phyloP scores from a whole-genome alignment of 306 rosid species.

The Malus sieversii region DNA sequence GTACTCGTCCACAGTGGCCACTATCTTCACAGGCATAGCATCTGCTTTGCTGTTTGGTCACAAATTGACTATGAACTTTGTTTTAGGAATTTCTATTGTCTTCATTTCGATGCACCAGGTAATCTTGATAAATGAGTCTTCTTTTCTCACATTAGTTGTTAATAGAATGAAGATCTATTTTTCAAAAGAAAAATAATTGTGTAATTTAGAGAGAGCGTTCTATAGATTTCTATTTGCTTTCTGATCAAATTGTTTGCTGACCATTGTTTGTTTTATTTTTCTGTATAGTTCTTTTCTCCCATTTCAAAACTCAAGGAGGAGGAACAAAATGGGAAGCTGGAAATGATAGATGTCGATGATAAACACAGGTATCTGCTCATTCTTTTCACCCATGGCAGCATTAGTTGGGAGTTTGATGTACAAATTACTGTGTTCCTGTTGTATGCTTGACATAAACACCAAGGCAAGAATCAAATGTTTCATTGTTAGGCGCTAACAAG shows the following conservation, averaged over 20 bases:
- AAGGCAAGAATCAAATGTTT: neutral
- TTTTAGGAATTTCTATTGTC: constrained; percentile 92
- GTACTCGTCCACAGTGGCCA: constrained; percentile 96
- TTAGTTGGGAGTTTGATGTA: neutral
- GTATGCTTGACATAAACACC: neutral
- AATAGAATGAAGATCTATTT: neutral
- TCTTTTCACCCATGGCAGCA: neutral
- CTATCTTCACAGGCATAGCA: constrained; percentile 96
- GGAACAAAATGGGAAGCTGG: constrained; percentile 58
- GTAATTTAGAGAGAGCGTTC: neutral
- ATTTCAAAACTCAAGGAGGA: constrained; percentile 77
- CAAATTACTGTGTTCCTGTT: neutral
- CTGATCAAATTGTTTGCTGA: constrained; percentile 5
- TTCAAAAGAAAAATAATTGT: constrained; percentile 1
- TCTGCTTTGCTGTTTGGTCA: constrained; percentile 94
- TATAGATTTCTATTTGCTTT: neutral
- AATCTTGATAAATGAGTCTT: neutral
- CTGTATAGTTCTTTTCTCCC: constrained; percentile 78
- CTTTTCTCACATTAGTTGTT: neutral
- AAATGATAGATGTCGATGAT: constrained; percentile 60
- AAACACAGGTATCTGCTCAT: constrained; percentile 52
- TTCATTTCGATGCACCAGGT: constrained; percentile 99
- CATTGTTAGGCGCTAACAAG: neutral
- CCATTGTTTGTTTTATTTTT: constrained; percentile 8
- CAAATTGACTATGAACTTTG: constrained; percentile 77